Evolutionary conservation across 768 basidiomycete genomes (phyloP).

Genomic region (Boletus tylopilopsis): DNA sequence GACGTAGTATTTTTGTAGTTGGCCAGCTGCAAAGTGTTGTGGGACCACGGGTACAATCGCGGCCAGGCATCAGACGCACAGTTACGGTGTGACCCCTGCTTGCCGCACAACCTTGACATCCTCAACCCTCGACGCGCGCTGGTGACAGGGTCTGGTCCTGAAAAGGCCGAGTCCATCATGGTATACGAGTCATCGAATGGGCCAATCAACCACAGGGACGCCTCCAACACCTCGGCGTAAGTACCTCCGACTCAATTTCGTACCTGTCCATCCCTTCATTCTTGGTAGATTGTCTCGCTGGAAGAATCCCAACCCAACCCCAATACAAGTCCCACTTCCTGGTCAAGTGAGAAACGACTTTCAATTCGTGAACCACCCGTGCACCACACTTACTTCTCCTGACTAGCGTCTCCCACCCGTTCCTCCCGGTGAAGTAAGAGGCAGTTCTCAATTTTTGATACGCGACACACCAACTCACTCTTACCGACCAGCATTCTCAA

Average conservation of each 20-base stretch:
- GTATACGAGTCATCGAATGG: conserved; percentile 8
- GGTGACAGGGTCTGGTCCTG: conserved; percentile 7
- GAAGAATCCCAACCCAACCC: conserved; percentile 23
- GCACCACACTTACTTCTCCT: conserved; percentile 3
- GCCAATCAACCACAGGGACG: conserved; percentile 29
- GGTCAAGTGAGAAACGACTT: conserved; percentile 11
- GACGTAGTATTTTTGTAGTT: no score
- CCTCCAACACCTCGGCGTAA: conserved; percentile 21
- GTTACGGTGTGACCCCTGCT: neutral
- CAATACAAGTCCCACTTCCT: conserved; percentile 16
- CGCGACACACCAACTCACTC: conserved; percentile 4
- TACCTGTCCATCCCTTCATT: conserved; percentile 6
- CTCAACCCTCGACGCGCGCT: conserved; percentile 6
- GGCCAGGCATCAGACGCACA: neutral
- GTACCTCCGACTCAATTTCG: conserved; percentile 4
- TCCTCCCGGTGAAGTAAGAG: conserved; percentile 13
- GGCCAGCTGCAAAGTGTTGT: neutral
- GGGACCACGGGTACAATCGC: neutral
- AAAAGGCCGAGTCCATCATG: conserved; percentile 10
- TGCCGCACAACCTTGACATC: conserved; percentile 2
- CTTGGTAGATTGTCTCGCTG: conserved; percentile 10
- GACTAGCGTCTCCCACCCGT: conserved; percentile 6
- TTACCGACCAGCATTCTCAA: conserved; percentile 6
- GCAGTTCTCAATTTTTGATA: neutral
- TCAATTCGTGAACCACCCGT: neutral